Evolutionary conservation across 73 alveolate species (phyloP).

Genomic region (Tetrahymena borealis): DNA sequence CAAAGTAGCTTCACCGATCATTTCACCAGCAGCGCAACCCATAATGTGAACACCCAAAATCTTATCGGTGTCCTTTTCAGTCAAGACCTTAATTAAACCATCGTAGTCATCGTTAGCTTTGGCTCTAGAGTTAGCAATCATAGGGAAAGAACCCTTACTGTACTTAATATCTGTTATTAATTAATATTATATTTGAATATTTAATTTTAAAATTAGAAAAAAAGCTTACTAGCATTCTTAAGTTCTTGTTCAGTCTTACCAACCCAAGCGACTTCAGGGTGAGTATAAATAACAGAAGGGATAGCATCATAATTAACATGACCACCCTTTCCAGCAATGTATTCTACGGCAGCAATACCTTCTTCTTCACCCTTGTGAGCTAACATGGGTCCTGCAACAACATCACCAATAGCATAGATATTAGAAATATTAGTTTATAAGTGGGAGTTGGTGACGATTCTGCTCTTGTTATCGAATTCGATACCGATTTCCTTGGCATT

Average conservation of each 20-base stretch:
- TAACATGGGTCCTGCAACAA: conserved; percentile 84
- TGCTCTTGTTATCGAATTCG: conserved; percentile 53
- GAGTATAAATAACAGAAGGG: conserved; percentile 86
- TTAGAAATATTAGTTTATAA: conserved; percentile 45
- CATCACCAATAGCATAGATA: conserved; percentile 87
- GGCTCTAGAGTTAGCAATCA: conserved; percentile 92
- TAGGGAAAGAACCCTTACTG: conserved; percentile 86
- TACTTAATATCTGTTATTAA: conserved; percentile 49
- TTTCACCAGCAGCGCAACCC: conserved; percentile 93
- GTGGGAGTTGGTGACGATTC: conserved; percentile 48
- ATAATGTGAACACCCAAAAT: conserved; percentile 67
- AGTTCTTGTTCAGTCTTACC: conserved; percentile 92
- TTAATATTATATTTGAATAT: background rate
- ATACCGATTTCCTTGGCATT: conserved; percentile 69
- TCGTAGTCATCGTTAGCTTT: conserved; percentile 88
- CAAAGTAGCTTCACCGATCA: conserved; percentile 84
- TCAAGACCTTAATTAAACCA: conserved; percentile 85
- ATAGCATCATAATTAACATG: conserved; percentile 87
- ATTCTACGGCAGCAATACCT: conserved; percentile 88
- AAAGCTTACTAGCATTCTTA: conserved; percentile 26
- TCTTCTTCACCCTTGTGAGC: conserved; percentile 96
- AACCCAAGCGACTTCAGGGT: conserved; percentile 92
- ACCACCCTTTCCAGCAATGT: conserved; percentile 72
- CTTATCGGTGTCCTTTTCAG: conserved; percentile 79
- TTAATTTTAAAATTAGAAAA: background rate